Conservation (phyloP, 805 yeast species). For the Candida silvatica region DNA sequence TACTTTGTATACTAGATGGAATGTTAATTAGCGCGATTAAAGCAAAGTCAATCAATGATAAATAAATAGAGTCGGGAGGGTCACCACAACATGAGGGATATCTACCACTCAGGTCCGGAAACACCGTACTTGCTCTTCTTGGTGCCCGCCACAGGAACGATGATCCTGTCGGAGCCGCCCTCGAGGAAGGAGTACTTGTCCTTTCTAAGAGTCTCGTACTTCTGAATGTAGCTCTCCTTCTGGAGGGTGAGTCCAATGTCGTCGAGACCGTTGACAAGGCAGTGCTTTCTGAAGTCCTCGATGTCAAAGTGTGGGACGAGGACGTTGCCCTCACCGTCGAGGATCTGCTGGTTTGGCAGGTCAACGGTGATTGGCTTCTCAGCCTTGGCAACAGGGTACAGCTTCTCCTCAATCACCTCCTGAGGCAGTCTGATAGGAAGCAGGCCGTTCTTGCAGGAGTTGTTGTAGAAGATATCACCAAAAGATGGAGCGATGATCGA, state of each 20-base stretch:
- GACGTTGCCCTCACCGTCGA: slow-evolving; percentile 58
- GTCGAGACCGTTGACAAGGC: slow-evolving; percentile 89
- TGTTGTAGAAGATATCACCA: slow-evolving; percentile 97
- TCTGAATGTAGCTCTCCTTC: slow-evolving; percentile 67
- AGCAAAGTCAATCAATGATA: neutral
- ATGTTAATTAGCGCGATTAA: neutral
- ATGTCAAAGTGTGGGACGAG: slow-evolving; percentile 78
- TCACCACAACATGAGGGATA: neutral
- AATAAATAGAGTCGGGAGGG: neutral
- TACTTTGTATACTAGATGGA: neutral
- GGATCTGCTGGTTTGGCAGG: slow-evolving; percentile 77
- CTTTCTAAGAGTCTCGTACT: slow-evolving; percentile 72
- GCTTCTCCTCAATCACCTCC: slow-evolving; percentile 58
- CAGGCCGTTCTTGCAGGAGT: slow-evolving; percentile 93
- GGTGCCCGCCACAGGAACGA: slow-evolving; percentile 56
- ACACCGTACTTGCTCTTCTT: slow-evolving; percentile 62
- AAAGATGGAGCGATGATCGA: slow-evolving; percentile 96
- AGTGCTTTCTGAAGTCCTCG: slow-evolving; percentile 89
- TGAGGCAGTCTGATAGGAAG: slow-evolving; percentile 88
- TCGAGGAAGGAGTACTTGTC: slow-evolving; percentile 85
- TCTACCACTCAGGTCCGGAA: slow-evolving; percentile 68
- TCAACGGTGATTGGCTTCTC: slow-evolving; percentile 73
- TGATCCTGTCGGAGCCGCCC: slow-evolving; percentile 61
- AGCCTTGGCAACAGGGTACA: slow-evolving; percentile 71
- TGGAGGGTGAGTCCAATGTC: slow-evolving; percentile 94